Evolutionary conservation across 768 basidiomycete species (phyloP), one percentile per base, ranked within the genome.

Genomic region (Amanita molliuscula): DNA sequence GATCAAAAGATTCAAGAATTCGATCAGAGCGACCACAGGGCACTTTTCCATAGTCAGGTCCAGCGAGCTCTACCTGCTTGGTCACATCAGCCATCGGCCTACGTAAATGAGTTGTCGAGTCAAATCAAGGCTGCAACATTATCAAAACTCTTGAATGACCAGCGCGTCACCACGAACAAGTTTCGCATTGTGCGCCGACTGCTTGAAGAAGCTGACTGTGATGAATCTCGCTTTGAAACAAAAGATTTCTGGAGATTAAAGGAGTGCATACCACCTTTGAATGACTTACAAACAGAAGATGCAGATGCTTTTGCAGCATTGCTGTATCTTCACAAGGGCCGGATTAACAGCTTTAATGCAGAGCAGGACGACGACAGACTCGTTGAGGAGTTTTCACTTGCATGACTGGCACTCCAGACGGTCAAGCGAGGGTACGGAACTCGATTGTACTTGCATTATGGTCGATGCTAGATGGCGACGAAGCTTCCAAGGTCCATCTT

Each of bases 221-320:
- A 67, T 11, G 62, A 66, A 48, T 61, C 63, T 6, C 68, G 70
- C 25, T 88, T 87, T 49, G 67, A 77, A 0, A 66, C 67, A 47
- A 68, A 68, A 7, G 81, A 84, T 55, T 92, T 94, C 62, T 96
- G 92, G 92, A 76, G 80, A 34, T 66, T 95, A 59, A 91, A 90
- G 60, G 79, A 81, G 20, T 83, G 76, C 58, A 83, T 93, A 37
- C 88, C 88, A 4, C 48, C 71, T 1, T 54, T 58, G 4, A 64
- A 69, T 1, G 65, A 73, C 25, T 65, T 90, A n/a, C 76, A 78
- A 43, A 74, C 75, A 33, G 79, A 79, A 29, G 88, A 91, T 58
- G 69, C 84, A 15, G 70, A 81, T 45, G 85, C 85, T 1, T 93
- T 92, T 56, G 76, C 82, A 13, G 71, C 74, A 7, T 67, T 92